These are phyloP conservation scores for Globisporangium cederbergense DNA, from an alignment of 352 stramenopile species.

Conservation along the genomic window DNA sequence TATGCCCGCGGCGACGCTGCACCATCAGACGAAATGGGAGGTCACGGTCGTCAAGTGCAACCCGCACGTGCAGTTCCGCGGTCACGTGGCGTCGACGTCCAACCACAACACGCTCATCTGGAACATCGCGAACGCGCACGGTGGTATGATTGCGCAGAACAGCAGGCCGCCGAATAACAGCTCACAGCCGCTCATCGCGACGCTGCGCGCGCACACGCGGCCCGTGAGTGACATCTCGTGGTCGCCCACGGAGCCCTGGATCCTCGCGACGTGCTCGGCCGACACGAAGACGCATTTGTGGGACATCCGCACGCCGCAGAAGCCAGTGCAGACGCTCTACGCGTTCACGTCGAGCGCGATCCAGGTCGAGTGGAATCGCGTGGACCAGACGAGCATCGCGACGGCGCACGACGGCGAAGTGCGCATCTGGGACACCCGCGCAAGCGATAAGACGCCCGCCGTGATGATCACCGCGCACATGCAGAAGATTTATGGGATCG, in stretches of 20 bases:
- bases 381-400: slow-evolving; percentile 62
- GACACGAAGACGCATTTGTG: slow-evolving; percentile 81
- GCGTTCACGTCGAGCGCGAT: slow-evolving; percentile 65
- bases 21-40: slow-evolving; percentile 81
- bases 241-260: slow-evolving; percentile 63
- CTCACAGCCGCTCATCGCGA: slow-evolving; percentile 59
- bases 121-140: slow-evolving; percentile 43
- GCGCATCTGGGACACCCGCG: slow-evolving; percentile 70
- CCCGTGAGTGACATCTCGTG: slow-evolving; percentile 76
- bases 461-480: slow-evolving; percentile 75
- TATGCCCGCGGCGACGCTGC: slow-evolving; percentile 47
- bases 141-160: slow-evolving; percentile 12
- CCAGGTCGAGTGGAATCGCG: slow-evolving; percentile 76
- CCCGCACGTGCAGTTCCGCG: slow-evolving; percentile 59
- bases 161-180: slow-evolving; percentile 14
- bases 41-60: slow-evolving; percentile 81
- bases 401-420: slow-evolving; percentile 81
- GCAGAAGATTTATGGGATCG: slow-evolving; percentile 80
- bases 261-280: slow-evolving; percentile 76
- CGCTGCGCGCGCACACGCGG: slow-evolving; percentile 67
- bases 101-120: slow-evolving; percentile 84
- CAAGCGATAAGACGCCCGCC: slow-evolving; percentile 44
- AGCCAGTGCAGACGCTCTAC: slow-evolving; percentile 66
- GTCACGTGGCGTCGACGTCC: slow-evolving; percentile 70
- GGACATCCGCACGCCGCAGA: slow-evolving; percentile 71